phyloP scores from a whole-genome alignment of 495 filamentous ascomycete species.

The Xylaria scruposa region DNA sequence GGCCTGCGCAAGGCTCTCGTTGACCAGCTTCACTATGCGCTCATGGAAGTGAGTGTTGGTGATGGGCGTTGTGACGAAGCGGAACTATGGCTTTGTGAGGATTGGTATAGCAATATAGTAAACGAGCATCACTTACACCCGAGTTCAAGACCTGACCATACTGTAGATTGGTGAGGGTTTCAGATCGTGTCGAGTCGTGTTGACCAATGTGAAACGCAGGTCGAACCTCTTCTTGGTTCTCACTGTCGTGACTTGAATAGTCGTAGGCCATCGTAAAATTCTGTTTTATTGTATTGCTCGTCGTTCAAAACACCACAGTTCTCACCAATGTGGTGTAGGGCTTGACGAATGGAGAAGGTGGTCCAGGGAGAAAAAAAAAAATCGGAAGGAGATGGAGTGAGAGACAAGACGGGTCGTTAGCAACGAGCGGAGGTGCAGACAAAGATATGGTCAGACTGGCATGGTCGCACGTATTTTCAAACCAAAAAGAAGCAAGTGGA shows the following conservation, averaged over 20 bases:
- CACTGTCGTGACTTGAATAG: constrained; percentile 56
- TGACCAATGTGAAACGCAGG: constrained; percentile 83
- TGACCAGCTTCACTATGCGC: constrained; percentile 69
- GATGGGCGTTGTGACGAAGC: constrained; percentile 88
- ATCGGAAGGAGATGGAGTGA: neutral
- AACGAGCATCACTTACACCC: constrained; percentile 54
- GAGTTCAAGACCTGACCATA: constrained; percentile 71
- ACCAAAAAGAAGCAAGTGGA: neutral
- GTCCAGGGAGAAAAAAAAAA: neutral
- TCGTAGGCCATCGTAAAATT: constrained; percentile 51
- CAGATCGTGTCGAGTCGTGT: constrained; percentile 72
- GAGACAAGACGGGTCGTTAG: neutral
- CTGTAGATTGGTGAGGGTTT: constrained; percentile 66
- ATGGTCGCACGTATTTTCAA: neutral
- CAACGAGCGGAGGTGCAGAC: neutral
- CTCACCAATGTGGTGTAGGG: constrained; percentile 1
- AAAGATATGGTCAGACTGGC: neutral
- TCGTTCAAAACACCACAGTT: neutral
- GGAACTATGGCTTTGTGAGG: constrained; percentile 68
- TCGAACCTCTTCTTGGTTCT: constrained; percentile 48
- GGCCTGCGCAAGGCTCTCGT: constrained; percentile 57
- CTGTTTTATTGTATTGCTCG: neutral
- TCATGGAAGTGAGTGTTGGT: constrained; percentile 84
- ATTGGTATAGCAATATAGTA: neutral
- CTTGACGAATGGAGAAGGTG: neutral